Conservation (phyloP, 805 yeast species). For the Cyberlindnera samutprakarnensis region DNA sequence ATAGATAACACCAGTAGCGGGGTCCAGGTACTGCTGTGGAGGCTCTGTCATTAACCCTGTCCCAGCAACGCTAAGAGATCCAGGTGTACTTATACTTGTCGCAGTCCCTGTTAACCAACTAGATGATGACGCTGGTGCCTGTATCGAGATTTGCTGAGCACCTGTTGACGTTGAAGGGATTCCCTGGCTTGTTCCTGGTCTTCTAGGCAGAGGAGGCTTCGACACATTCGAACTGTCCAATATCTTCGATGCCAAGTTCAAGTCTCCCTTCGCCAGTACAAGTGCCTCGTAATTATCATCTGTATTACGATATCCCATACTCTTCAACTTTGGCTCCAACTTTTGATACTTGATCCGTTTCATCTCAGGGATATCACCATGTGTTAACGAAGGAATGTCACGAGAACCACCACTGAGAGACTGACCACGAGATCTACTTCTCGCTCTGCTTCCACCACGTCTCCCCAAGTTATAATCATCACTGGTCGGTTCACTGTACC, state of each 20-base stretch:
- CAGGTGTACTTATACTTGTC: slow-evolving; percentile 19
- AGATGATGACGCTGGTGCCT: slow-evolving; percentile 3
- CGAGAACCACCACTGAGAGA: slow-evolving; percentile 9
- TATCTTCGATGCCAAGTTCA: slow-evolving; percentile 51
- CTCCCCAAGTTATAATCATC: slow-evolving; percentile 22
- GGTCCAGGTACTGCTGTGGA: slow-evolving; percentile 66
- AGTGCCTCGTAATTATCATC: slow-evolving; percentile 61
- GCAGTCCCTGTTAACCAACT: slow-evolving; percentile 25
- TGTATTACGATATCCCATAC: slow-evolving; percentile 49
- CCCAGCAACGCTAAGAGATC: too few species aligned
- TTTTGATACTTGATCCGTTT: slow-evolving; percentile 45
- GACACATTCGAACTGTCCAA: slow-evolving; percentile 32
- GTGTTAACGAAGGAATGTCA: slow-evolving; percentile 32
- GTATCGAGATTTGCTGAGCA: slow-evolving; percentile 4
- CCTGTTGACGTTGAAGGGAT: slow-evolving; percentile 1
- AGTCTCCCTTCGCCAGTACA: slow-evolving; percentile 48
- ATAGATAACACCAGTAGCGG: slow-evolving; percentile 61
- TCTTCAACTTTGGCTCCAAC: slow-evolving; percentile 40
- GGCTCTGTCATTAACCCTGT: slow-evolving; percentile 31
- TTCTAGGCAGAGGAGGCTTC: slow-evolving; percentile 42
- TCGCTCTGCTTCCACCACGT: background rate
- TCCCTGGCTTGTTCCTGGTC: slow-evolving; percentile 17
- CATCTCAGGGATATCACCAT: slow-evolving; percentile 44
- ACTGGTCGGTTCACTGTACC: slow-evolving; percentile 23
- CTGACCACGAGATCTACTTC: background rate